A percentile compares a stretch with the other conserved stretches of the same genome.
Evolutionary conservation across 331 rosid species (phyloP).

Genomic region (Ulmus americana): DNA sequence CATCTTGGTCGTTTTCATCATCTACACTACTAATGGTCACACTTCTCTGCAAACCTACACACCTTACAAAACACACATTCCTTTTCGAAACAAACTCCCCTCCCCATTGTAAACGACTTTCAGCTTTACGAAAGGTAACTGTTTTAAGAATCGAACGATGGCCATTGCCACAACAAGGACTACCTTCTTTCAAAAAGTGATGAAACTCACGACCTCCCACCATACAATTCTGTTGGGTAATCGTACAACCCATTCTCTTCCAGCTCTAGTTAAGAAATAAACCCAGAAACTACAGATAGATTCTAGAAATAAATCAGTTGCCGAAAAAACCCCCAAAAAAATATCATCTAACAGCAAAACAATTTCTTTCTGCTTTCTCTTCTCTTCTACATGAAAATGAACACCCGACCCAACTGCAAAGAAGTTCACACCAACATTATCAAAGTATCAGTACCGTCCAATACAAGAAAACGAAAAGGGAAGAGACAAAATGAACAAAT

Average conservation of each 20-base stretch:
- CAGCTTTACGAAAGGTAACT: slow-evolving; percentile 23
- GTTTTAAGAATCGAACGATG: slow-evolving; percentile 23
- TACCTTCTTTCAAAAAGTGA: slow-evolving; percentile 33
- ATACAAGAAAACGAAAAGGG: too few relatives aligned
- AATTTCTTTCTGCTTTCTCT: neutral
- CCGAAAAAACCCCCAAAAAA: too few relatives aligned
- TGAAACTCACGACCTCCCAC: slow-evolving; percentile 32
- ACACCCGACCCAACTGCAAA: neutral
- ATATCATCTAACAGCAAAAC: too few relatives aligned
- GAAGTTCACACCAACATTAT: neutral
- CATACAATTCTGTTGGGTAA: slow-evolving; percentile 34
- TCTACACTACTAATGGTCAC: slow-evolving; percentile 46
- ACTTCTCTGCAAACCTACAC: slow-evolving; percentile 32
- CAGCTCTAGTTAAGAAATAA: slow-evolving; percentile 14
- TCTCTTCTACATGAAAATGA: neutral
- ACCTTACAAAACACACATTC: slow-evolving; percentile 6
- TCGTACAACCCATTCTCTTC: slow-evolving; percentile 42
- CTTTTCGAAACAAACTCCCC: slow-evolving; percentile 25
- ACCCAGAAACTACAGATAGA: neutral
- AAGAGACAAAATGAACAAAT: neutral
- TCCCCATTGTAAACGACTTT: slow-evolving; percentile 27
- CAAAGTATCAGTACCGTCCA: too few relatives aligned
- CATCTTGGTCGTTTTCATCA: slow-evolving; percentile 37
- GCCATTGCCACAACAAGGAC: slow-evolving; percentile 24
- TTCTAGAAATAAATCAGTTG: too few relatives aligned